Conservation (phyloP, 352 stramenopile species). For the Phytophthora podocarpi region DNA sequence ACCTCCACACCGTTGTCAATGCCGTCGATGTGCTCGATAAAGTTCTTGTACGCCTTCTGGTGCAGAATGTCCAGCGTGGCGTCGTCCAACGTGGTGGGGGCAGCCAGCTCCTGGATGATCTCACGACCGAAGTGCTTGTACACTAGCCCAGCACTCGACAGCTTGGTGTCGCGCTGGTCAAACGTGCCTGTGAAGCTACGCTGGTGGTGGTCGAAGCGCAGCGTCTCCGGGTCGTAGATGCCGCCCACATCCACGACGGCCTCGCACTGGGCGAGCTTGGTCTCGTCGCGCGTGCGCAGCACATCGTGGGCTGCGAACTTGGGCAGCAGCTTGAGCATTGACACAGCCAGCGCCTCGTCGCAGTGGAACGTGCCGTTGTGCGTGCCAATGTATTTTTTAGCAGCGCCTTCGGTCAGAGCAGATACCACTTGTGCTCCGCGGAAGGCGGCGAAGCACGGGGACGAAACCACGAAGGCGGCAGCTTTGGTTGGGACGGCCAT, state of each 20-base stretch:
- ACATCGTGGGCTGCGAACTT: conserved; percentile 86
- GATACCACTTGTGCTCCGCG: conserved; percentile 60
- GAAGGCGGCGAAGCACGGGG: conserved; percentile 68
- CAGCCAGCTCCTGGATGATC: conserved; percentile 89
- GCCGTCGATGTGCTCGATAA: conserved; percentile 98
- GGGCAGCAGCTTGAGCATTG: conserved; percentile 95
- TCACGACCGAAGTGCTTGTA: conserved; percentile 99
- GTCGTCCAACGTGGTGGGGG: conserved; percentile 55
- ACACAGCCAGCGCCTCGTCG: conserved; percentile 98
- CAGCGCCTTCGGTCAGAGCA: conserved; percentile 32
- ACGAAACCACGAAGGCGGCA: conserved; percentile 64
- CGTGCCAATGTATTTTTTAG: conserved; percentile 95
- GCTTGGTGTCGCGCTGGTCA: conserved; percentile 84
- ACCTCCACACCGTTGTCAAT: conserved; percentile 99
- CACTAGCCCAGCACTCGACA: conserved; percentile 96
- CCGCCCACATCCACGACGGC: conserved; percentile 98
- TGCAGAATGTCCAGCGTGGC: conserved; percentile 86
- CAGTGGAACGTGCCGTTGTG: conserved; percentile 99
- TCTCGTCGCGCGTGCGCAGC: conserved; percentile 89
- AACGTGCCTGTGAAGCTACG: conserved; percentile 91
- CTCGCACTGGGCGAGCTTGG: conserved; percentile 92
- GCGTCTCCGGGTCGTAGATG: conserved; percentile 89
- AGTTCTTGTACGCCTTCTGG: conserved; percentile 95
- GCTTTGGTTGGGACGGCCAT: conserved; percentile 77
- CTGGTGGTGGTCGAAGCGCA: conserved; percentile 99